phyloP scores from a whole-genome alignment of 768 basidiomycete species.

The Kwoniella botswanensis region DNA sequence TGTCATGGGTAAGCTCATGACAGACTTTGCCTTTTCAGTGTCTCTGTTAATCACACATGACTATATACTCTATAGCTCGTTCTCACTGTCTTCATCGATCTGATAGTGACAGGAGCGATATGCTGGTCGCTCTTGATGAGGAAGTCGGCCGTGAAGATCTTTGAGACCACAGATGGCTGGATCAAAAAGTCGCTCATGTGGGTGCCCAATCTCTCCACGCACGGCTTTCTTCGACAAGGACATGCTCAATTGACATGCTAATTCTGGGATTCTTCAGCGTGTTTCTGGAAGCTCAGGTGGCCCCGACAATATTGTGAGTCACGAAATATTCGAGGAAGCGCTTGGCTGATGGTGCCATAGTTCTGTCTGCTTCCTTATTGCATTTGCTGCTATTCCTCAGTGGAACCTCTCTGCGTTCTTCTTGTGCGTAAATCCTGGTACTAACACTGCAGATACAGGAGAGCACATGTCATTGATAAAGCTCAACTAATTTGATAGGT shows the following conservation, averaged over 20 bases:
- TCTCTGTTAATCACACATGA: background rate
- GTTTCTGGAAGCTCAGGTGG: conserved; percentile 14
- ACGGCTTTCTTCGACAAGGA: too few species aligned
- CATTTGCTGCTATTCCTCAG: background rate
- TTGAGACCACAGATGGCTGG: conserved; percentile 7
- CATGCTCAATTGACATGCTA: too few species aligned
- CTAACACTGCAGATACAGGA: too few species aligned
- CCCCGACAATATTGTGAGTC: conserved; percentile 20
- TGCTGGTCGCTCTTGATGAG: conserved; percentile 1
- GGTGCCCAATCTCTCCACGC: background rate
- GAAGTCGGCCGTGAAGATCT: conserved; percentile 2
- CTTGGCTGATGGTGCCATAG: background rate
- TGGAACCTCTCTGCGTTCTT: conserved; percentile 17
- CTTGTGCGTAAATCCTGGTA: conserved; percentile 9
- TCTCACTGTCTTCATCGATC: background rate
- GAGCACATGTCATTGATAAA: too few species aligned
- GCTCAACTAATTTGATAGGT: background rate
- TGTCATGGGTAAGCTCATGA: background rate
- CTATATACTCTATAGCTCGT: conserved; percentile 1
- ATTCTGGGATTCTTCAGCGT: background rate
- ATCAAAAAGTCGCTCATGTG: conserved; percentile 16
- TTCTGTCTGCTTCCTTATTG: conserved; percentile 9
- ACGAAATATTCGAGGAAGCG: background rate
- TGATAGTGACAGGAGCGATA: conserved; percentile 10
- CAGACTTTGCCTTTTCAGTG: too few species aligned